Evolutionary conservation across 1,284 basidiomycete species (phyloP), one percentile per base, ranked within the genome.

Genomic region (Cutaneotrichosporon sp.): DNA sequence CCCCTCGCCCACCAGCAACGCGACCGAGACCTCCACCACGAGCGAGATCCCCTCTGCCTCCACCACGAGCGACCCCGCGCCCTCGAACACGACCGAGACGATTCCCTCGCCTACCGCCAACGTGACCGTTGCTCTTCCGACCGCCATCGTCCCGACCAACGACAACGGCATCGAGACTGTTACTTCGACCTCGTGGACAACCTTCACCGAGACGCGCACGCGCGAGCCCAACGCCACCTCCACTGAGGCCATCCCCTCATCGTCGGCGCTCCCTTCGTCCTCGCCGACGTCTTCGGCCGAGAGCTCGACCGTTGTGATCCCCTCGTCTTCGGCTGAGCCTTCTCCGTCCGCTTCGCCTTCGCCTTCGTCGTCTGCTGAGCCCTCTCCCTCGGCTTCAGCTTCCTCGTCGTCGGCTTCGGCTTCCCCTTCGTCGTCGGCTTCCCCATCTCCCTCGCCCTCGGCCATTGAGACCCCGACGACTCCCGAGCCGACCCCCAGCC

Each of bases 161-260:
- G 76, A 75, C 16, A 66, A 72, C 60, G 76, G 75, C 32, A 71
- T 76, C 16, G 70, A 61, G 31, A 78, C 76, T 16, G 72, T 69
- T 49, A 73, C 66, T 59, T n/a, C 69, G 22, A 78, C 76, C 11
- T 52, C 56, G 49, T 73, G 66, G 65, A 70, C 70, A 30, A 77
- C 71, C 11, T 67, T 73, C 42, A 68, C 74, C 57, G 62, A 72
- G 58, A 78, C 76, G 47, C 70, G 71, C 71, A 67, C 66, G n/a
- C 63, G 63, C 36, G 53, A 61, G 38, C 56, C 65, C 56, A 36
- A 63, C 26, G 22, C 60, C n/a, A 61, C 65, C 36, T 32, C 36
- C 26, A 51, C 50, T 16, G 50, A 51, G 50, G 8, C 50, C 26
- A 26, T 59, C 8, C 60, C 60, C 14, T 61, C 42, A 11, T 49